Evolutionary conservation across 306 rosid species (phyloP), one percentile per base, ranked within the genome.

Genomic region (Sindora glabra): DNA sequence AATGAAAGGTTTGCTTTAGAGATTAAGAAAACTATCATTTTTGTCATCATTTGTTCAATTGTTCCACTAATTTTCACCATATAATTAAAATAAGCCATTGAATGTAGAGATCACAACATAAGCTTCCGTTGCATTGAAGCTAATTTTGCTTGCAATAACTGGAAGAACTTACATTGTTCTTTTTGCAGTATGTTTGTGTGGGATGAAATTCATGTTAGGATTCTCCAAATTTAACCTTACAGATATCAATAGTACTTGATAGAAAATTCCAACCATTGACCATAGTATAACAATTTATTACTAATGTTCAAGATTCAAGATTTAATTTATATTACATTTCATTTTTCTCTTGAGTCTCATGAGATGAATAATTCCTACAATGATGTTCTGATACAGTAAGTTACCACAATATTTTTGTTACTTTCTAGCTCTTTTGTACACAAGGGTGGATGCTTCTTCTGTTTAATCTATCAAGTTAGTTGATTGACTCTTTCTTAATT

Each of bases 201-300:
- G 2, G 41, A 8, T 36, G 11, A 36, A 8, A 36, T 8, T 56
- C 14, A 9, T 56, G 48, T 42, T 10, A 3, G 2, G 24, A 14
- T 57, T 40, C 38, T n/a, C 47, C 47, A 16, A n/a, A n/a, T 11
- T 58, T 33, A 56, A 15, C 38, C 24, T 8, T 25, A 26, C 19
- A 24, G 17, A 60, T 53, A 12, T 65, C 32, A 40, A 22, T 13
- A 34, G 54, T 65, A 18, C 68, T 62, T 56, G 58, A 16, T 30
- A 57, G 42, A 13, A 52, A 52, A 30, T n/a, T 39, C 16, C 11
- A 8, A 1, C 39, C 10, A 13, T 23, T 15, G 11, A 24, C 14
- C 47, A 13, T 10, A 58, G 24, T 26, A 16, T 12, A 60, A 48
- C 51, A 0, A 42, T 69, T 39, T 32, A 2, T 53, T 16, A 25